Conservation (phyloP, 2,329 filamentous ascomycete species). For the Penicillium sp. region DNA sequence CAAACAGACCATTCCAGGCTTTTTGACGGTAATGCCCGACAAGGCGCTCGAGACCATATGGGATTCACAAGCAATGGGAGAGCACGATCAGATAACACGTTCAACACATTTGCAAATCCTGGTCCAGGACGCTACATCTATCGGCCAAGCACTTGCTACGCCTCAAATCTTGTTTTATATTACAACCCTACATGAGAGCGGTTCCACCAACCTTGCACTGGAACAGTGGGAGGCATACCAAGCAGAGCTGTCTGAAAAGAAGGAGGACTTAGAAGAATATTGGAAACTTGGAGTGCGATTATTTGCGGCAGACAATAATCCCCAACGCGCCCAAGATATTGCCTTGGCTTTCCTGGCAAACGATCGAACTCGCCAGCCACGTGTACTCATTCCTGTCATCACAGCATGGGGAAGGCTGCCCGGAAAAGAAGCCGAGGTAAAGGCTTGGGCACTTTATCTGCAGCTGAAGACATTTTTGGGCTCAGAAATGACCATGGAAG, state of each 20-base stretch:
- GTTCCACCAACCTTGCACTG: conserved; percentile 59
- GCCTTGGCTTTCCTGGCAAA: conserved; percentile 45
- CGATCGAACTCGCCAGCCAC: conserved; percentile 45
- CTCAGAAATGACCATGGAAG: conserved; percentile 62
- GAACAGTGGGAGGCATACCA: conserved; percentile 63
- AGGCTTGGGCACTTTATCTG: conserved; percentile 68
- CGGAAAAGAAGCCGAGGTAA: conserved; percentile 50
- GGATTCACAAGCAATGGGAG: conserved; percentile 53
- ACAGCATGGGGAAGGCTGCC: conserved; percentile 60
- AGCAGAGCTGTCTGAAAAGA: conserved; percentile 50
- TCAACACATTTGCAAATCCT: conserved; percentile 62
- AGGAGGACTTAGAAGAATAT: conserved; percentile 41
- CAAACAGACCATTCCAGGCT: conserved; percentile 46
- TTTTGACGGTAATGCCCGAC: conserved; percentile 58
- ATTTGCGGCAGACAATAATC: conserved; percentile 48
- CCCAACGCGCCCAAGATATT: conserved; percentile 50
- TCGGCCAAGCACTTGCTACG: conserved; percentile 55
- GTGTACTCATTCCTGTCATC: conserved; percentile 63
- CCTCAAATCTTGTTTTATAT: conserved; percentile 65
- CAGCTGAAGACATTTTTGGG: conserved; percentile 62
- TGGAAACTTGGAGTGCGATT: conserved; percentile 53
- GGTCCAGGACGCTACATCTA: conserved; percentile 63
- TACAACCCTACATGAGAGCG: conserved; percentile 65
- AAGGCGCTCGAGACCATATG: conserved; percentile 67
- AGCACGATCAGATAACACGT: conserved; percentile 49